Evolutionary conservation across 1,284 basidiomycete species (phyloP).

Genomic region (Acaromyces ingoldii): DNA sequence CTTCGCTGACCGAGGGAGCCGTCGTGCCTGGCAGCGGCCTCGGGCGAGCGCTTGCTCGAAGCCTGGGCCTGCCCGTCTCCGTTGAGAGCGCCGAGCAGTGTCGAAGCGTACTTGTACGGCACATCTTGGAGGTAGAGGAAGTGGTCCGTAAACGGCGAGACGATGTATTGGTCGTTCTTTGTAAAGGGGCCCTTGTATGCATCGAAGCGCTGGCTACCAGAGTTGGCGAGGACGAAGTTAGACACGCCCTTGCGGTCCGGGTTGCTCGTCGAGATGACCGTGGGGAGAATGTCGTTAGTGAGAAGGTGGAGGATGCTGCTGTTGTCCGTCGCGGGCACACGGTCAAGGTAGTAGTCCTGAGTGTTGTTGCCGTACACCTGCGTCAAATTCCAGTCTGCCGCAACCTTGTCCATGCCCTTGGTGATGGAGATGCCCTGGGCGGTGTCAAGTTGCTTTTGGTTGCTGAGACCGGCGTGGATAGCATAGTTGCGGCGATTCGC

Average conservation of each 20-base stretch:
- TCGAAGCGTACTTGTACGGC: slow-evolving; percentile 30
- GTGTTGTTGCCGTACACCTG: slow-evolving; percentile 40
- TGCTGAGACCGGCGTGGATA: slow-evolving; percentile 18
- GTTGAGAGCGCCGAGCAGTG: slow-evolving; percentile 26
- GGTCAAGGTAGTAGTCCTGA: slow-evolving; percentile 47
- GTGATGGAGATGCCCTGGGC: slow-evolving; percentile 35
- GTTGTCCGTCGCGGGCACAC: slow-evolving; percentile 28
- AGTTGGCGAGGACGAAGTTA: slow-evolving; percentile 45
- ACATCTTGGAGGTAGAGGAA: slow-evolving; percentile 45
- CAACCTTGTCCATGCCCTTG: slow-evolving; percentile 35
- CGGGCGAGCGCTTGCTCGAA: slow-evolving; percentile 6
- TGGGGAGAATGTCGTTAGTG: slow-evolving; percentile 35
- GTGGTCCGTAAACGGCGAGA: slow-evolving; percentile 40
- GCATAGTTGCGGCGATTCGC: slow-evolving; percentile 53
- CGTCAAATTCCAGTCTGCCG: slow-evolving; percentile 39
- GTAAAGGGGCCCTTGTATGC: slow-evolving; percentile 43
- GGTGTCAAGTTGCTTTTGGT: slow-evolving; percentile 32
- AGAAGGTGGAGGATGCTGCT: slow-evolving; percentile 39
- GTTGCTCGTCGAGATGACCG: slow-evolving; percentile 40
- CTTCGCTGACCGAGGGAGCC: slow-evolving; percentile 13
- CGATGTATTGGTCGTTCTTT: slow-evolving; percentile 45
- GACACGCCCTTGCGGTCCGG: slow-evolving; percentile 19
- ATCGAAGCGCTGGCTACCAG: slow-evolving; percentile 45
- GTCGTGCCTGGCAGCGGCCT: slow-evolving; percentile 11
- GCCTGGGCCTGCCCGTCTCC: slow-evolving; percentile 24